Evolutionary conservation across 148 eudicot species (phyloP).

Genomic region (Polygonum maritimum): DNA sequence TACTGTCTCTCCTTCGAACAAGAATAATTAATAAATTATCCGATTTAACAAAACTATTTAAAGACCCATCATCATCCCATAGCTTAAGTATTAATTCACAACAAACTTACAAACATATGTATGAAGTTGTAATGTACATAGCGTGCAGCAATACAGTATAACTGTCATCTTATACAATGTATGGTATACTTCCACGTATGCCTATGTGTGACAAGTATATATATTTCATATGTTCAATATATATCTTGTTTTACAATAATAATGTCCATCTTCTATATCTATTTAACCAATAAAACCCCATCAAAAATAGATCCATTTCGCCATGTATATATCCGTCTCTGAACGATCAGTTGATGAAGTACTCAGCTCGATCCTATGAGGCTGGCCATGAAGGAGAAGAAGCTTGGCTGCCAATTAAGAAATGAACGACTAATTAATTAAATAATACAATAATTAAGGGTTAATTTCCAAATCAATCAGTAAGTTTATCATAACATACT

Average conservation of each 20-base stretch:
- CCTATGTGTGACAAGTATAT: neutral
- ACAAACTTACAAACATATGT: neutral
- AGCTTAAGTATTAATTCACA: neutral
- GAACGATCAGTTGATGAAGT: neutral
- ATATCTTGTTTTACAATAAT: slow-evolving; percentile 1
- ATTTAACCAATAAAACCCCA: neutral
- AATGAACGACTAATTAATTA: neutral
- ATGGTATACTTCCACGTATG: neutral
- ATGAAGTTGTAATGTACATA: neutral
- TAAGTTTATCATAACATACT: neutral
- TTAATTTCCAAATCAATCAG: too few species aligned
- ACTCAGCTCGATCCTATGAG: neutral
- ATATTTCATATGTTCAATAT: neutral
- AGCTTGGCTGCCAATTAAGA: slow-evolving; percentile 28
- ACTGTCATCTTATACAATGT: neutral
- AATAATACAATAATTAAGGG: too few species aligned
- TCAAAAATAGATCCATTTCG: neutral
- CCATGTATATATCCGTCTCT: neutral
- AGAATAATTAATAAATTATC: too few species aligned
- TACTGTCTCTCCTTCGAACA: too few species aligned
- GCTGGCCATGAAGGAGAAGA: slow-evolving; percentile 31
- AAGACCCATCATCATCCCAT: neutral
- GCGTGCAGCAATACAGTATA: neutral
- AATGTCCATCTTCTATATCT: neutral
- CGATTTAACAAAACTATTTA: too few species aligned